Evolutionary conservation across 2,329 filamentous ascomycete species (phyloP).

Genomic region (Dactylonectria macrodidyma): DNA sequence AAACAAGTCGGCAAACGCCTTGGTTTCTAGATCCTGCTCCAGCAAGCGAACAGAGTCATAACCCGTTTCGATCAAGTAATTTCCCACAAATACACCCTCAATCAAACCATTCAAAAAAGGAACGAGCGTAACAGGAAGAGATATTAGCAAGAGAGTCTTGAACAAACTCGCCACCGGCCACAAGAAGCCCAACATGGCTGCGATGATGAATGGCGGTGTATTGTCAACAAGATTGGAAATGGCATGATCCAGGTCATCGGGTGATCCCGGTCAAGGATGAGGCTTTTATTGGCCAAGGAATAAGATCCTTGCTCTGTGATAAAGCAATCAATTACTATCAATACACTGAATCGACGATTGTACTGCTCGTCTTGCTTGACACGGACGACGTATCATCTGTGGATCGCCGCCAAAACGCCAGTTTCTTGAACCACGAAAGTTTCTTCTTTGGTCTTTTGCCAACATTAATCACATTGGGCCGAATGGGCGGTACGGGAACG

Average conservation of each 20-base stretch:
- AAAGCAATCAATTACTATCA: too few species aligned
- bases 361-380: conserved; percentile 7
- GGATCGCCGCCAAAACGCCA: conserved; percentile 20
- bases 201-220: neutral
- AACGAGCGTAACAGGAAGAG: conserved; percentile 20
- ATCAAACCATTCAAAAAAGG: conserved; percentile 25
- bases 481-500: neutral
- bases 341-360: neutral
- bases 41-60: neutral
- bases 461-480: too few species aligned
- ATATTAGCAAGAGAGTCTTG: conserved; percentile 17
- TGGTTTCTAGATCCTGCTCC: neutral
- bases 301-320: too few species aligned
- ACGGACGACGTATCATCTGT: conserved; percentile 8
- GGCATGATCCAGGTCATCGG: too few species aligned
- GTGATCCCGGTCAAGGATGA: neutral
- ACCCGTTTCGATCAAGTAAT: neutral
- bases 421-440: conserved; percentile 16
- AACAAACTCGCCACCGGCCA: conserved; percentile 11
- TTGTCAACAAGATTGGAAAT: too few species aligned
- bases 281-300: neutral
- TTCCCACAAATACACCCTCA: conserved; percentile 16
- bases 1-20: neutral
- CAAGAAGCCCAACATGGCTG: conserved; percentile 2
- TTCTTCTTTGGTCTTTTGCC: neutral